Evolutionary conservation across 768 basidiomycete genomes (phyloP).

Genomic region (Lactifluus rugatus): DNA sequence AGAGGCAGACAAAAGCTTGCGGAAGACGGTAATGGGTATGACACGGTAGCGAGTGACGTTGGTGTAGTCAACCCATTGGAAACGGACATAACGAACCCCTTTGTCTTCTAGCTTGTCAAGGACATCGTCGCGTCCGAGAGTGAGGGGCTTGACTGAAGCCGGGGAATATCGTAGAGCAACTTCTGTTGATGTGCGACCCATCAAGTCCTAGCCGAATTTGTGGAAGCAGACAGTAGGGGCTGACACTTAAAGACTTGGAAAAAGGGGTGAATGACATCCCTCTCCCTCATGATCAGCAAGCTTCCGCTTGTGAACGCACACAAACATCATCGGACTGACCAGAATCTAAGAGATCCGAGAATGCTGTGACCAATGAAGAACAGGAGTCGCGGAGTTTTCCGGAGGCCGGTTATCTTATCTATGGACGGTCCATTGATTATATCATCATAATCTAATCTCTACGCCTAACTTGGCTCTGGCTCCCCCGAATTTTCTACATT

Average conservation of each 20-base stretch:
- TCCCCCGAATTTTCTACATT: slow-evolving; percentile 24
- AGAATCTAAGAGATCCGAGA: too few relatives aligned
- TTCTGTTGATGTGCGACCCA: background rate
- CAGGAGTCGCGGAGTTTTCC: too few relatives aligned
- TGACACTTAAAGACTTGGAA: background rate
- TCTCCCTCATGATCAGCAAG: background rate
- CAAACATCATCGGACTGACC: too few relatives aligned
- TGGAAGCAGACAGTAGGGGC: background rate
- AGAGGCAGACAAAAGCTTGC: slow-evolving; percentile 38
- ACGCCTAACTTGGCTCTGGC: slow-evolving; percentile 9
- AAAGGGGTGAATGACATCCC: background rate
- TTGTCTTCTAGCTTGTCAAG: background rate
- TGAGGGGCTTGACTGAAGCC: background rate
- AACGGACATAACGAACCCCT: slow-evolving; percentile 30
- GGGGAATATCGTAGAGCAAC: background rate
- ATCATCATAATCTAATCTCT: slow-evolving; percentile 2
- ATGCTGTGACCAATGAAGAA: too few relatives aligned
- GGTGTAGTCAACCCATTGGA: slow-evolving; percentile 57
- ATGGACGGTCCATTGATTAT: background rate
- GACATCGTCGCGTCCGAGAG: background rate
- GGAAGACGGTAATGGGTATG: slow-evolving; percentile 45
- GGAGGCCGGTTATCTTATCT: too few relatives aligned
- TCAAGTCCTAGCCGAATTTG: background rate
- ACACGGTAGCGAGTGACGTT: slow-evolving; percentile 54
- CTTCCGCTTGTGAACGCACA: too few relatives aligned